These are phyloP conservation scores for Russula sp. DNA, from an alignment of 768 basidiomycete genomes.

Conservation along the genomic window DNA sequence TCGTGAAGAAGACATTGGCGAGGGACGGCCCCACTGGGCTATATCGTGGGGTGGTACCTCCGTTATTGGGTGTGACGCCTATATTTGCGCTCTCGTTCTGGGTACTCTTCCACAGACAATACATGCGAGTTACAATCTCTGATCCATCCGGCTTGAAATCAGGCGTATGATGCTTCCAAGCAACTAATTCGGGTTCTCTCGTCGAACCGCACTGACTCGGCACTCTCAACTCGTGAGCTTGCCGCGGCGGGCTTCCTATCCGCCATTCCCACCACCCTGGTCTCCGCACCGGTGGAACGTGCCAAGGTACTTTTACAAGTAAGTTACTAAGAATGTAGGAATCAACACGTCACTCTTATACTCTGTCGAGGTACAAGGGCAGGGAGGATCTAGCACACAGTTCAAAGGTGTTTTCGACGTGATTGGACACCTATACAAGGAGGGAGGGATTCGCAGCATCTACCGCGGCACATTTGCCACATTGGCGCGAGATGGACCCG, in stretches of 20 bases:
- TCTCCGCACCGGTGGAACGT: slow-evolving; percentile 94
- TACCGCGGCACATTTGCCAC: slow-evolving; percentile 94
- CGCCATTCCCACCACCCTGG: slow-evolving; percentile 82
- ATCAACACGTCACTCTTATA: slow-evolving; percentile 11
- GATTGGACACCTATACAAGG: slow-evolving; percentile 80
- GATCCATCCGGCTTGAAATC: slow-evolving; percentile 4
- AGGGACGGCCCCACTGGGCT: slow-evolving; percentile 82
- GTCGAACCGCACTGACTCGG: slow-evolving; percentile 61
- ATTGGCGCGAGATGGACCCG: slow-evolving; percentile 89
- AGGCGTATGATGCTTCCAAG: slow-evolving; percentile 95
- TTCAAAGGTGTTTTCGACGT: slow-evolving; percentile 94
- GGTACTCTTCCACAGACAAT: slow-evolving; percentile 41
- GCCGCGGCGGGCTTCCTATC: slow-evolving; percentile 92
- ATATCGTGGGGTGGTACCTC: slow-evolving; percentile 91
- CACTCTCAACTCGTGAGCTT: slow-evolving; percentile 68
- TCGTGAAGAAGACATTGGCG: slow-evolving; percentile 85
- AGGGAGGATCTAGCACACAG: slow-evolving; percentile 58
- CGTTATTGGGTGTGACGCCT: slow-evolving; percentile 89
- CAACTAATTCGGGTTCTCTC: slow-evolving; percentile 69
- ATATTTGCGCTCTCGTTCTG: slow-evolving; percentile 98
- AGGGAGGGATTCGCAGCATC: slow-evolving; percentile 87
- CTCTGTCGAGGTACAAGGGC: slow-evolving; percentile 92
- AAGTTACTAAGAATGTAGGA: slow-evolving; percentile 16
- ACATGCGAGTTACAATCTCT: background rate
- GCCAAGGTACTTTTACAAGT: slow-evolving; percentile 95